Evolutionary conservation across 2,329 filamentous ascomycete species (phyloP), one percentile per base, ranked within the genome.

Genomic region (Colletotrichum orchidophilum): DNA sequence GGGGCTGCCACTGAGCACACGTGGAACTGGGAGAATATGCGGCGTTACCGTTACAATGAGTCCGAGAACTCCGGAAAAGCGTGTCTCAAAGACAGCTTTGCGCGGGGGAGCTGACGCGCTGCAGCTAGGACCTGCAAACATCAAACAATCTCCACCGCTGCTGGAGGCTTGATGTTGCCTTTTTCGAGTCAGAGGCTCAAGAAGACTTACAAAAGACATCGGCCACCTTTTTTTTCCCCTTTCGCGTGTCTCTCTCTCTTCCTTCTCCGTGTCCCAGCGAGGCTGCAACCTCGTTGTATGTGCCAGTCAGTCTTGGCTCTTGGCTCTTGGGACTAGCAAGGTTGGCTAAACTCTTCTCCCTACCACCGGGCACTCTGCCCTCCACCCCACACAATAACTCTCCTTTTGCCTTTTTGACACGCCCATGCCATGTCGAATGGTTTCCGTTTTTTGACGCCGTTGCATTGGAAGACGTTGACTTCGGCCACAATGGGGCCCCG

Each of bases 391-490:
- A 27, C 33, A 18, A n/a, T 55, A 24, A 24, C 27, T 42, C 35
- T n/a, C 54, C 57, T 39, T 66, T 29, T 42, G 29, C n/a, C 12
- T 39, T 50, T 55, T 49, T 60, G 63, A 54, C 49, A 31, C 67
- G 31, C 52, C 42, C 27, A 42, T 13, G 35, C 63, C 63, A 58
- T 53, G 42, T 58, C 63, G 39, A 50, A 62, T 24, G 39, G 39
- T 54, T 59, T 62, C 54, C 21, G 33, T 54, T 55, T 54, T 55
- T 61, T 58, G 63, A 58, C 42, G 57, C 52, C 57, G 42, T 63
- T 57, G 52, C 68, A 62, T 62, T 62, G 63, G 57, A 62, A 62
- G 68, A 58, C 63, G 63, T 66, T 70, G 53, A 61, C 68, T 15
- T 29, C 24, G 57, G 50, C 57, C 68, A 31, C 31, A 27, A 26